Percentiles rank a stretch among this genome's conserved stretches.
phyloP scores from a whole-genome alignment of 2,329 filamentous ascomycete species.

The Trichophyton benhamiae region DNA sequence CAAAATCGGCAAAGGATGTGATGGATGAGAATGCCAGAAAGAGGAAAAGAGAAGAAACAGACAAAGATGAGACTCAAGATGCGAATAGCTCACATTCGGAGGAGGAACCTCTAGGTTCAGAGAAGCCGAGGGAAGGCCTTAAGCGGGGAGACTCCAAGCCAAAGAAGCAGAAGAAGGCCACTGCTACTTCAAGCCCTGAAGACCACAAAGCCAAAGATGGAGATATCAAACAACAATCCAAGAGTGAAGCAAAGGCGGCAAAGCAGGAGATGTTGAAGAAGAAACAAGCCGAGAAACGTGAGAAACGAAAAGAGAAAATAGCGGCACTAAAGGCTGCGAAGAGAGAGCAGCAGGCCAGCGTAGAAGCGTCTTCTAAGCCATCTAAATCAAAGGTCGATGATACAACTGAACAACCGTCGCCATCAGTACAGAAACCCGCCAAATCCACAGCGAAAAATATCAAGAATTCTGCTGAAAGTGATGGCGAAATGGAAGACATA shows the following conservation, averaged over 20 bases:
- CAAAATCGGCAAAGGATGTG: slow-evolving; percentile 83
- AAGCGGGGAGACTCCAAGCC: slow-evolving; percentile 34
- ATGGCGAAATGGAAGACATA: slow-evolving; percentile 27
- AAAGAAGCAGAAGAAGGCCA: slow-evolving; percentile 43
- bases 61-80: slow-evolving; percentile 35
- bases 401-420: slow-evolving; percentile 13
- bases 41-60: slow-evolving; percentile 60
- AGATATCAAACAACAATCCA: neutral
- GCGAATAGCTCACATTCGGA: slow-evolving; percentile 30
- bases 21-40: slow-evolving; percentile 76
- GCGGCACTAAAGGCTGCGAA: slow-evolving; percentile 8
- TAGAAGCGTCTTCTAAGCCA: slow-evolving; percentile 12
- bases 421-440: neutral
- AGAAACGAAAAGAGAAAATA: slow-evolving; percentile 16
- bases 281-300: slow-evolving; percentile 11
- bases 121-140: slow-evolving; percentile 51
- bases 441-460: slow-evolving; percentile 16
- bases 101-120: slow-evolving; percentile 32
- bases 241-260: slow-evolving; percentile 10
- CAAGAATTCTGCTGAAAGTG: slow-evolving; percentile 13
- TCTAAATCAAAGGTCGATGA: slow-evolving; percentile 16
- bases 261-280: slow-evolving; percentile 17
- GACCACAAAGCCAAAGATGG: slow-evolving; percentile 13
- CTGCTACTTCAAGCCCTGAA: neutral
- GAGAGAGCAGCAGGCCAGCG: neutral